phyloP scores from a whole-genome alignment of 345 rosid genomes.

The Turnera subulata region DNA sequence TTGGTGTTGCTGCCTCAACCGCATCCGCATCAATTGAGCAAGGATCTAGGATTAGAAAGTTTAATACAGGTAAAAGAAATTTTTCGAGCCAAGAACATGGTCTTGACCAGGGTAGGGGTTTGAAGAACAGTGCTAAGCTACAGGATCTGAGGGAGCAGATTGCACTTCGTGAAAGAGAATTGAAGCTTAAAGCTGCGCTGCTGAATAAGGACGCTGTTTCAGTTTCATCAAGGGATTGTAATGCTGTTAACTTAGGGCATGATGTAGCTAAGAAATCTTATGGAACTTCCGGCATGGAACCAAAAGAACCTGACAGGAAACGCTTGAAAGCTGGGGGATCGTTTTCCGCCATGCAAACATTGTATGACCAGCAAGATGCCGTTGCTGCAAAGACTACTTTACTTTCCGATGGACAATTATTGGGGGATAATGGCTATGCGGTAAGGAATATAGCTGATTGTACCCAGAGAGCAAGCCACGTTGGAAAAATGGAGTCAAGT shows the following conservation, averaged over 20 bases:
- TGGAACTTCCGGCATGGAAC: conserved; percentile 34
- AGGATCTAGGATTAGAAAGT: conserved; percentile 37
- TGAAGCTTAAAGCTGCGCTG: conserved; percentile 64
- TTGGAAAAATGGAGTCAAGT: conserved; percentile 31
- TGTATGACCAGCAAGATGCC: conserved; percentile 26
- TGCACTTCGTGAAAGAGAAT: conserved; percentile 76
- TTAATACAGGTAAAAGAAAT: conserved; percentile 31
- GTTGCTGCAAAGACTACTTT: conserved; percentile 27
- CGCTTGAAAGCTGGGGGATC: conserved; percentile 45
- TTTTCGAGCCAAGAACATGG: conserved; percentile 38
- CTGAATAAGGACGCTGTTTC: conserved; percentile 48
- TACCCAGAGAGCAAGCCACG: conserved; percentile 26
- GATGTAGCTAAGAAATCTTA: conserved; percentile 35
- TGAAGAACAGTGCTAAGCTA: conserved; percentile 49
- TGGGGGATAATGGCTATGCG: conserved; percentile 20
- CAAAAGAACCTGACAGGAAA: conserved; percentile 62
- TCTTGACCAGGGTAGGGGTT: conserved; percentile 37
- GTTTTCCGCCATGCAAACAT: conserved; percentile 31
- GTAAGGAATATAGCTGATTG: conserved; percentile 22
- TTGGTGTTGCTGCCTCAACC: conserved; percentile 23
- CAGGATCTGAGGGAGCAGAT: conserved; percentile 89
- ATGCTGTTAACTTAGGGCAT: conserved; percentile 22
- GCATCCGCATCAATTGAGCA: conserved; percentile 27
- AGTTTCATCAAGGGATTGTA: conserved; percentile 23
- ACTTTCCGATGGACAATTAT: conserved; percentile 25